Conservation (phyloP, 192 early-diverging fungal genomes). For the Coemansia erecta region DNA sequence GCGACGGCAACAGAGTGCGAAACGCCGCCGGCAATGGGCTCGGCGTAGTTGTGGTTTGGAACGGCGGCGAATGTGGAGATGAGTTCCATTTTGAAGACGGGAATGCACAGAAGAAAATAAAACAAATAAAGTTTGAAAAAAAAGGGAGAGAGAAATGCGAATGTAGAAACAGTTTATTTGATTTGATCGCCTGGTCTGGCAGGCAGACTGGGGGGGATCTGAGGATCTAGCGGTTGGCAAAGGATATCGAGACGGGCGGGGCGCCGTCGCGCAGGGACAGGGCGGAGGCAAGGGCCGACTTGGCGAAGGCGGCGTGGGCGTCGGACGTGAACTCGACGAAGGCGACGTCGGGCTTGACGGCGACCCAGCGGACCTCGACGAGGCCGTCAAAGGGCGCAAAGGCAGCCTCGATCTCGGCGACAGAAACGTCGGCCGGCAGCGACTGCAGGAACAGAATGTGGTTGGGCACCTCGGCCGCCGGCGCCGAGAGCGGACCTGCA, state of each 20-base stretch:
- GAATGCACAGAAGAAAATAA: background rate
- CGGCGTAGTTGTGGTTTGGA: background rate
- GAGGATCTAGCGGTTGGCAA: slow-evolving; percentile 27
- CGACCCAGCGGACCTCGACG: slow-evolving; percentile 93
- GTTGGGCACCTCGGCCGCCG: slow-evolving; percentile 85
- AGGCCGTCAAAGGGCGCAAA: slow-evolving; percentile 72
- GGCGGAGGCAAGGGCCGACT: slow-evolving; percentile 27
- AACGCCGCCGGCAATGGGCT: slow-evolving; percentile 5
- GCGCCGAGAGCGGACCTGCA: too few relatives aligned
- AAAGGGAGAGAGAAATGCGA: background rate
- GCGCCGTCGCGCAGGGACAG: slow-evolving; percentile 48
- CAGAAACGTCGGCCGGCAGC: slow-evolving; percentile 69
- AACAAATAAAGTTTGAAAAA: slow-evolving; percentile 3
- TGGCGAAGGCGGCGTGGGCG: slow-evolving; percentile 73
- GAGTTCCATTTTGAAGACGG: slow-evolving; percentile 23
- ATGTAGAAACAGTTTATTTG: background rate
- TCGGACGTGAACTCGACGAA: slow-evolving; percentile 97
- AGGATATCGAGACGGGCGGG: slow-evolving; percentile 30
- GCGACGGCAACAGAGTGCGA: slow-evolving; percentile 16
- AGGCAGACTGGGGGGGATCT: too few relatives aligned
- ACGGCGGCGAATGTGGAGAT: slow-evolving; percentile 25
- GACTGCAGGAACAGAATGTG: slow-evolving; percentile 92
- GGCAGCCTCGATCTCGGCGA: slow-evolving; percentile 64
- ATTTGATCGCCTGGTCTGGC: too few relatives aligned
- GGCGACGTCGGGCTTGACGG: slow-evolving; percentile 87